Percentiles rank a stretch among this genome's conserved stretches.
phyloP scores from a whole-genome alignment of 148 eudicot genomes.

The Nepenthes gracilis region DNA sequence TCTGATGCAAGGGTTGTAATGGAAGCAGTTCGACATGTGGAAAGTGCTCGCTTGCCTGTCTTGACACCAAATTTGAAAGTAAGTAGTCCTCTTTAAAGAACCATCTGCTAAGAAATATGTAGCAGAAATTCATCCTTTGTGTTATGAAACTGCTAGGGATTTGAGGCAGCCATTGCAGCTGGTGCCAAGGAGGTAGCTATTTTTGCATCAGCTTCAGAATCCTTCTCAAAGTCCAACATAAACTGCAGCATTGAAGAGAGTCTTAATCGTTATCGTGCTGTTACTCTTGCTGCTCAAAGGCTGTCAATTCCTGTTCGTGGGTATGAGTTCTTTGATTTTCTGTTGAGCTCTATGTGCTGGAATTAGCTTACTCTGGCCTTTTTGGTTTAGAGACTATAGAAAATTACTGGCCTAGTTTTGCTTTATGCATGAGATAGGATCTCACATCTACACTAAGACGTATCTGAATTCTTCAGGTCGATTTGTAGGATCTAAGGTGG shows the following conservation, averaged over 20 bases:
- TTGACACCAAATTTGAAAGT: conserved; percentile 84
- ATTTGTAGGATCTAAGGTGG: no score
- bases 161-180: conserved; percentile 89
- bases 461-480: no score
- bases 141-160: conserved; percentile 36
- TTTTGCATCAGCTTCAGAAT: conserved; percentile 97
- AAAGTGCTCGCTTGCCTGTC: conserved; percentile 65
- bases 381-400: neutral
- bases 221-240: conserved; percentile 79
- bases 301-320: conserved; percentile 81
- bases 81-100: conserved; percentile 5
- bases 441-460: no score
- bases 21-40: conserved; percentile 45
- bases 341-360: neutral
- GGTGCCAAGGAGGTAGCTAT: conserved; percentile 91
- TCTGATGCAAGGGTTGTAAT: conserved; percentile 93
- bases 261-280: conserved; percentile 66
- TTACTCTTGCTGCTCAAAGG: conserved; percentile 61
- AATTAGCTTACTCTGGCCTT: neutral
- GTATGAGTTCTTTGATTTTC: conserved; percentile 20
- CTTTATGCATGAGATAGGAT: no score
- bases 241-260: conserved; percentile 90
- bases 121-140: neutral
- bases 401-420: no score
- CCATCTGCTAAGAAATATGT: no score